These are phyloP conservation scores for Euphorbia pulcherrima DNA, from an alignment of 345 rosid genomes.

Conservation along the genomic window DNA sequence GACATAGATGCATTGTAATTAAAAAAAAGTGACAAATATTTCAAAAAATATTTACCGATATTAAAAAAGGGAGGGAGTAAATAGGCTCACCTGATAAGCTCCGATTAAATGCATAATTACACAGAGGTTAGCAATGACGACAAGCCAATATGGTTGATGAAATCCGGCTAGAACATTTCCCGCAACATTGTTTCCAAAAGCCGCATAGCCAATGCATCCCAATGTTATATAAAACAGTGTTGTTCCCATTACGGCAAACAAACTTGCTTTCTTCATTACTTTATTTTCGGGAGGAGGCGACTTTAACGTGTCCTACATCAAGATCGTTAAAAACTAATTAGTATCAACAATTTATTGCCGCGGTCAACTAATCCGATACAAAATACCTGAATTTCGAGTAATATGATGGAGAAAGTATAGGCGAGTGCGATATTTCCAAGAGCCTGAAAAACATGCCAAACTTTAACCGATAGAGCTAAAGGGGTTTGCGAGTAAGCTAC, in stretches of 20 bases:
- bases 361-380: neutral
- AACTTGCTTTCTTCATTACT: slow-evolving; percentile 37
- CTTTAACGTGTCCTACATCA: slow-evolving; percentile 36
- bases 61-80: neutral
- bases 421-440: slow-evolving; percentile 51
- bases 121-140: slow-evolving; percentile 36
- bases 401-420: slow-evolving; percentile 34
- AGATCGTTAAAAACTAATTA: neutral
- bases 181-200: slow-evolving; percentile 34
- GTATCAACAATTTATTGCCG: neutral
- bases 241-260: slow-evolving; percentile 19
- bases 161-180: slow-evolving; percentile 44
- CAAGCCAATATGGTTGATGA: slow-evolving; percentile 37
- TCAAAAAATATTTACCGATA: too few species aligned
- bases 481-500: neutral
- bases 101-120: slow-evolving; percentile 38
- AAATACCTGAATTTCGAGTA: slow-evolving; percentile 31
- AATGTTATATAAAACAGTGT: slow-evolving; percentile 32
- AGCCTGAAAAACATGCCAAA: slow-evolving; percentile 51
- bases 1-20: too few species aligned
- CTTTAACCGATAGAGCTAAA: slow-evolving; percentile 20
- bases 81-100: slow-evolving; percentile 53
- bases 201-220: slow-evolving; percentile 39
- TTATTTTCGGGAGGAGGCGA: slow-evolving; percentile 39
- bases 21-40: too few species aligned